Percentiles rank a stretch among this genome's conserved stretches.
Conservation (phyloP, 106 monocot genomes). For the Cymbidium sinense region DNA sequence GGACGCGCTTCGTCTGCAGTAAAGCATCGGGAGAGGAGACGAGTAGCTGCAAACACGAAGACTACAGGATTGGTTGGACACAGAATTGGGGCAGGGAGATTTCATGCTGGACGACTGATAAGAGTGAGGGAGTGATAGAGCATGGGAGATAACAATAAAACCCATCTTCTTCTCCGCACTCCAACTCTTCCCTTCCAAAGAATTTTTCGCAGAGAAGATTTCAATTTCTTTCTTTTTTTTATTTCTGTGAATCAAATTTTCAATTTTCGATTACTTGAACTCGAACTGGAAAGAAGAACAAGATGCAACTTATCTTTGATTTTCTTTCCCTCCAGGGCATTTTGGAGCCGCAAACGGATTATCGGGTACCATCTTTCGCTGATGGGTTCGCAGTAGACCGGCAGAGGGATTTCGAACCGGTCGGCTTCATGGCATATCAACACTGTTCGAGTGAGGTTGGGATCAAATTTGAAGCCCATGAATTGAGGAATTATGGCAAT, state of each 20-base stretch:
- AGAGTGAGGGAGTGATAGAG: not conserved
- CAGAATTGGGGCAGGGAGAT: not conserved
- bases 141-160: not conserved
- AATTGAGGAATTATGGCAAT: too few relatives aligned
- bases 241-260: too few relatives aligned
- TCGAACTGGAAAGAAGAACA: not conserved
- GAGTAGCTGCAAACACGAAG: conserved; percentile 1
- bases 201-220: not conserved
- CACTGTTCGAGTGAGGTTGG: too few relatives aligned
- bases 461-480: too few relatives aligned
- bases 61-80: not conserved
- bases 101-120: not conserved
- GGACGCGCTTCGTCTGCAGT: conserved; percentile 10
- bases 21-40: conserved; percentile 21
- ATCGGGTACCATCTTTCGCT: not conserved
- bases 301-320: not conserved
- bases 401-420: not conserved
- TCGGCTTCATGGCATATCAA: not conserved
- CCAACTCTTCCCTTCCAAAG: not conserved
- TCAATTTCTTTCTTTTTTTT: not conserved
- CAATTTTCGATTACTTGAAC: not conserved
- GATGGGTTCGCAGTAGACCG: not conserved
- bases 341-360: not conserved
- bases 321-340: not conserved
- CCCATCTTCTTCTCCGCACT: conserved; percentile 3